These are phyloP conservation scores for Babesia bigemina DNA, from an alignment of 169 alveolate genomes.

Conservation along the genomic window DNA sequence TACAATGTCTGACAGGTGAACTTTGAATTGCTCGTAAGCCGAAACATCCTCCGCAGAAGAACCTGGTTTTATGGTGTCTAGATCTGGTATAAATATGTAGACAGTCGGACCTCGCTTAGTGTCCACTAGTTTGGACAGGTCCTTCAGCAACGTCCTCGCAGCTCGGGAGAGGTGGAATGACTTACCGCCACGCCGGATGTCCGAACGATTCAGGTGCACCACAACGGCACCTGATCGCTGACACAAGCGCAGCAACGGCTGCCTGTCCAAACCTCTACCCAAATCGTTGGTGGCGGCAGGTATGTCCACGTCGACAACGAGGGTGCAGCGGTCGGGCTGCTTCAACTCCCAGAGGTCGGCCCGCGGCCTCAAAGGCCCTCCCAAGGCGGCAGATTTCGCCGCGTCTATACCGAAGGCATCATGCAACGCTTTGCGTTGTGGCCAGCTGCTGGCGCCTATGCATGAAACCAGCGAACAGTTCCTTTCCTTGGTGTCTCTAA, in stretches of 20 bases:
- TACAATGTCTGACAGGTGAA: constrained; percentile 7
- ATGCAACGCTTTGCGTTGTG: constrained; percentile 35
- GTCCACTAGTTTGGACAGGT: not conserved
- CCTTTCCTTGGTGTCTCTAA: not conserved
- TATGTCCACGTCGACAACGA: constrained; percentile 54
- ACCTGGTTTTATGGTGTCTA: not conserved
- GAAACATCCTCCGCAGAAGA: not conserved
- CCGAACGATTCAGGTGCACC: constrained; percentile 34
- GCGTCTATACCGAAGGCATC: constrained; percentile 41
- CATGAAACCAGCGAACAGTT: constrained; percentile 39
- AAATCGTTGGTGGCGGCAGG: constrained; percentile 14
- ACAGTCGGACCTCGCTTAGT: not conserved
- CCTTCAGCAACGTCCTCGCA: constrained; percentile 22
- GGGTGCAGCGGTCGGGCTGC: constrained; percentile 24
- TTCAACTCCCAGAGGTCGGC: constrained; percentile 55
- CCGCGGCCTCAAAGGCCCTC: constrained; percentile 58
- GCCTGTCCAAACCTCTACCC: not conserved
- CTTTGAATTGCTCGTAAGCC: constrained; percentile 23
- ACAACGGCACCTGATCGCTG: constrained; percentile 35
- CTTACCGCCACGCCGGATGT: constrained; percentile 15
- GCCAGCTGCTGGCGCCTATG: constrained; percentile 45
- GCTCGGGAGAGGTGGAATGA: constrained; percentile 10
- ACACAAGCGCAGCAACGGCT: constrained; percentile 15
- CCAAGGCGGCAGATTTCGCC: constrained; percentile 27
- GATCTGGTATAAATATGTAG: constrained; percentile 8